These are phyloP conservation scores for Yamadazyma membranifaciens DNA, from an alignment of 1,139 yeast genomes.

Conservation along the genomic window DNA sequence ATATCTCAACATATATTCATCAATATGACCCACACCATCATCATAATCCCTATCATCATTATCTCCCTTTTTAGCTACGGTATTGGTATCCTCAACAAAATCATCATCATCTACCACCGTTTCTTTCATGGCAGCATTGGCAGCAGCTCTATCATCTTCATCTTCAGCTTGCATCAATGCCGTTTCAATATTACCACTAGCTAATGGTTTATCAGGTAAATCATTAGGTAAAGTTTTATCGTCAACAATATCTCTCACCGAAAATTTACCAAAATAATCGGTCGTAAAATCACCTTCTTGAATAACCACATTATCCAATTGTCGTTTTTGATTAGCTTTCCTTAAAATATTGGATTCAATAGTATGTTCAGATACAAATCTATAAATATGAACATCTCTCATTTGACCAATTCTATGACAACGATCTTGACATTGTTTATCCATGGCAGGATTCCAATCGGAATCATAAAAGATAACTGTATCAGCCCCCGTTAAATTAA, in stretches of 20 bases:
- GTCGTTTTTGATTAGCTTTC: conserved; percentile 94
- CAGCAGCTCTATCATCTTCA: conserved; percentile 93
- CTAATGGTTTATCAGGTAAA: conserved; percentile 36
- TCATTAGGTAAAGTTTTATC: conserved; percentile 47
- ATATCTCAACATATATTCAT: conserved; percentile 92
- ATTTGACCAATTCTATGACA: conserved; percentile 99
- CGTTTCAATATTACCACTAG: conserved; percentile 54
- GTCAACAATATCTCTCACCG: conserved; percentile 85
- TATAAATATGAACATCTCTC: conserved; percentile 93
- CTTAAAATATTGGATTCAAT: conserved; percentile 92
- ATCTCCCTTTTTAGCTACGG: conserved; percentile 20
- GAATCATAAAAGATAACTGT: conserved; percentile 98
- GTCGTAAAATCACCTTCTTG: conserved; percentile 99
- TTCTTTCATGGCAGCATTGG: conserved; percentile 84
- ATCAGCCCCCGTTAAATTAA: conserved; percentile 96
- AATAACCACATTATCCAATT: conserved; percentile 91
- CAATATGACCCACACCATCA: conserved; percentile 81
- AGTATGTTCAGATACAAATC: conserved; percentile 94
- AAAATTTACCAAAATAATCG: conserved; percentile 86
- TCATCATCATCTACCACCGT: conserved; percentile 84
- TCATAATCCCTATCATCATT: conserved; percentile 60
- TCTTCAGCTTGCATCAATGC: conserved; percentile 93
- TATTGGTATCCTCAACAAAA: conserved; percentile 48
- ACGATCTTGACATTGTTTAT: conserved; percentile 97
- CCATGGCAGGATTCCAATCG: conserved; percentile 99